phyloP scores from a whole-genome alignment of 2,329 filamentous ascomycete species.

The Beauveria bassiana region DNA sequence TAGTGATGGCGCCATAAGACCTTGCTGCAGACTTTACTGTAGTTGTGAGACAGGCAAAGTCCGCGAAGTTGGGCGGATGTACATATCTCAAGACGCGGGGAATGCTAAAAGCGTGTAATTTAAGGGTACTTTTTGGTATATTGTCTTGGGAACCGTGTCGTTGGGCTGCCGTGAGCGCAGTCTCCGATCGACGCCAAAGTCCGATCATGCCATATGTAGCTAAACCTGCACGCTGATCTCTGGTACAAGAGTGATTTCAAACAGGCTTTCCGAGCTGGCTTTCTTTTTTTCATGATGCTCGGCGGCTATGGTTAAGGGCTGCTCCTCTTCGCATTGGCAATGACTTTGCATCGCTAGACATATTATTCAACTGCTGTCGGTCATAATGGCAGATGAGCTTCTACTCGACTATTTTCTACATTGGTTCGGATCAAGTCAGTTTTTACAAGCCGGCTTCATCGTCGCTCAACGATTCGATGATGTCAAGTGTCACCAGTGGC shows the following conservation, averaged over 20 bases:
- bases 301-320: not conserved
- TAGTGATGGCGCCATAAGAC: too few relatives aligned
- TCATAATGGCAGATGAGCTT: too few relatives aligned
- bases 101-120: not conserved
- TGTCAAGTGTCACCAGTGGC: too few relatives aligned
- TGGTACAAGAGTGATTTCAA: not conserved
- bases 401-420: too few relatives aligned
- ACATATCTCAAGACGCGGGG: not conserved
- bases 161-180: not conserved
- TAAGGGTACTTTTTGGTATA: too few relatives aligned
- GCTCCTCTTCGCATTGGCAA: not conserved
- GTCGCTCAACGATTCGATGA: too few relatives aligned
- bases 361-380: rapidly evolving
- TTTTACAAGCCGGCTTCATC: too few relatives aligned
- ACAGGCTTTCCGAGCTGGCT: too few relatives aligned
- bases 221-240: not conserved
- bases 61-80: too few relatives aligned
- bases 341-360: not conserved
- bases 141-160: not conserved
- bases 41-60: not conserved
- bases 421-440: too few relatives aligned
- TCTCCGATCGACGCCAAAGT: not conserved
- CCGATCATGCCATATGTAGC: not conserved
- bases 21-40: not conserved
- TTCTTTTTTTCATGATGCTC: too few relatives aligned